Evolutionary conservation across 176 grass and related monocot species (phyloP), one percentile per base, ranked within the genome.

Genomic region (Avena atlantica): DNA sequence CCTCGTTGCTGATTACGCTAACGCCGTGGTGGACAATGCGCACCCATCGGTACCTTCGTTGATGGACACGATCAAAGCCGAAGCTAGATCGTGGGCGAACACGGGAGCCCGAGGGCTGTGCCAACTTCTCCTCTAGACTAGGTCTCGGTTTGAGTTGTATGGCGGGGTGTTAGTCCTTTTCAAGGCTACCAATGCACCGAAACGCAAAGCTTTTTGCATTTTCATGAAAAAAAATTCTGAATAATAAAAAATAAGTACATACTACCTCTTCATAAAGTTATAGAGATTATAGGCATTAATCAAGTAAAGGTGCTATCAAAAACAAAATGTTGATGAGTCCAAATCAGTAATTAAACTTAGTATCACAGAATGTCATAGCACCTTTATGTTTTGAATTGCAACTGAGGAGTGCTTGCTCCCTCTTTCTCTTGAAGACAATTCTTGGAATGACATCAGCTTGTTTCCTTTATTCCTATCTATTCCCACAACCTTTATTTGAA

Each of bases 341-440:
- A 61, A 78, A 89, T 37, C 23, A 45, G 19, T 44, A 76, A 65
- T 44, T 53, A 53, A 21, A 77, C 69, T 69, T 40, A 57, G 74
- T 68, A 52, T 64, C n/a, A 0, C 70, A 85, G 34, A 84, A 70
- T 78, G 79, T 70, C 15, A 24, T 20, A 82, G 12, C 69, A 98
- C 94, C 90, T 90, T 98, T 75, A 98, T 98, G 82, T 90, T 94
- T 53, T 93, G 82, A 44, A 94, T 89, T 85, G 85, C 83, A 85
- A 96, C 77, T 67, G 90, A 94, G 50, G 90, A 83, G 70, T 94
- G 79, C 37, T 93, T 98, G 78, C 81, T 94, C 76, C 96, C 96
- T 94, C 93, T 89, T 84, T 98, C 93, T 73, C 93, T 93, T 89
- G 92, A 96, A 90, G 93, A 96, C 75, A 98, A 56, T 67, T 98